Base-by-base conservation (phyloP, 2,329 filamentous ascomycete species). In the Macrophomina tecta region DNA sequence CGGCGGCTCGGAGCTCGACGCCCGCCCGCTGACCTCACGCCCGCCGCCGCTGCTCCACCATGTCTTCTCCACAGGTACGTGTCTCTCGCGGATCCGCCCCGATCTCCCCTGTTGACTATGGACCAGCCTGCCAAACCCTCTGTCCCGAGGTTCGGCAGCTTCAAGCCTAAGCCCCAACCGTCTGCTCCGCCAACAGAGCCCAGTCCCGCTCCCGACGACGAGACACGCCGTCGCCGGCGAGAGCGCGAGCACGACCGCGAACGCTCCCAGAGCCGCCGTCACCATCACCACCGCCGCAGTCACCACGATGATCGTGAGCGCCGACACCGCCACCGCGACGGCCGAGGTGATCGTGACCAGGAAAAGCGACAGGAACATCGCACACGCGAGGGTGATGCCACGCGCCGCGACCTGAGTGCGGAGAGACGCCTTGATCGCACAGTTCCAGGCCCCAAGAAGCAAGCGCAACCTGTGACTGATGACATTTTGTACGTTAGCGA, bases 81-180 rank as follows among this genome's bases (percentile, higher is more conserved):
- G 34, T 12, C 16, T 34, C 4, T 23, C 40, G 28, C 16, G n/a
- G 38, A 23, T 46, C 52, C 9, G n/a, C 34, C 23, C 18, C 49
- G 18, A 48, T 32, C 30, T 32, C 62, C 49, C 38, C 30, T 6
- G 16, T 60, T 58, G 56, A 65, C 45, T 18, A 67, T 67, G 65
- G 65, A 67, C 23, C 67, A 71, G 66, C 61, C 64, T 60, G 66
- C 42, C 2, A 71, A 69, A 65, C 18, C 74, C 6, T 71, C 72
- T 48, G 82, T 91, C 28, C 91, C 91, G 9, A 92, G 89, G 72
- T 94, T 94, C 74, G 83, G 87, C 23, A 94, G 91, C 69, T 94
- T 94, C 81, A 89, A 86, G 70, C 86, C 68, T 85, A 84, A 68
- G 64, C 73, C 12, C 63, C 67, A 16, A 9, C 69, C 36, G 14